Evolutionary conservation across 345 rosid species (phyloP).

Genomic region (Eutrema heterophyllum): DNA sequence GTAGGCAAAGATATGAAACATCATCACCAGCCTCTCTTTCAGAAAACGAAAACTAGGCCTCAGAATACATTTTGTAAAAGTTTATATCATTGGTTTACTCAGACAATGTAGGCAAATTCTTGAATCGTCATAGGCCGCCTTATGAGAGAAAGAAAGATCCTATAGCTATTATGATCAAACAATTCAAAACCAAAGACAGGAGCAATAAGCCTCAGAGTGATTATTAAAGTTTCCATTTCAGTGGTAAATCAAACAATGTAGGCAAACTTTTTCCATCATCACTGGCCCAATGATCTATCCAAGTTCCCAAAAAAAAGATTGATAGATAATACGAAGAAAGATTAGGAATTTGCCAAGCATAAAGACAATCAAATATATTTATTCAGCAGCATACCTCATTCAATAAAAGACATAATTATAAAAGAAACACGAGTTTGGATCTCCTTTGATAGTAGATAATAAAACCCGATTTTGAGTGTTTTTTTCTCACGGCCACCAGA

Average conservation of each 20-base stretch:
- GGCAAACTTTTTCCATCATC: slow-evolving; percentile 27
- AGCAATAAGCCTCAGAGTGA: slow-evolving; percentile 16
- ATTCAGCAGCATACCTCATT: background rate
- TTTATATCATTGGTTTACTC: slow-evolving; percentile 7
- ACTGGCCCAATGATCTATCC: slow-evolving; percentile 3
- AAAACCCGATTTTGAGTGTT: background rate
- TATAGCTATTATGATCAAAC: background rate
- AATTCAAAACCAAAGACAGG: background rate
- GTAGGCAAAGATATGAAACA: slow-evolving; percentile 31
- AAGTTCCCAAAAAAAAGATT: background rate
- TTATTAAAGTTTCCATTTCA: slow-evolving; percentile 12
- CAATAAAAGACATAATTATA: no score
- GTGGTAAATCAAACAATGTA: slow-evolving; percentile 23
- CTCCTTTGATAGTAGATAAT: background rate
- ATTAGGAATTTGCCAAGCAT: background rate
- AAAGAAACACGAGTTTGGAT: background rate
- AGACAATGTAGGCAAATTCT: slow-evolving; percentile 22
- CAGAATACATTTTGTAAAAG: background rate
- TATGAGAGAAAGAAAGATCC: background rate
- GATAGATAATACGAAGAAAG: background rate
- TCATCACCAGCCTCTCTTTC: slow-evolving; percentile 21
- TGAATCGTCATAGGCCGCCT: slow-evolving; percentile 2
- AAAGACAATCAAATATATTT: background rate
- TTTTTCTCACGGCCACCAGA: background rate
- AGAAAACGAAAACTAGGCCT: slow-evolving; percentile 2